Percentiles rank a stretch among this genome's conserved stretches.
These are phyloP conservation scores for Phialophora verrucosa DNA, from an alignment of 2,329 filamentous ascomycete species.

Conservation along the genomic window DNA sequence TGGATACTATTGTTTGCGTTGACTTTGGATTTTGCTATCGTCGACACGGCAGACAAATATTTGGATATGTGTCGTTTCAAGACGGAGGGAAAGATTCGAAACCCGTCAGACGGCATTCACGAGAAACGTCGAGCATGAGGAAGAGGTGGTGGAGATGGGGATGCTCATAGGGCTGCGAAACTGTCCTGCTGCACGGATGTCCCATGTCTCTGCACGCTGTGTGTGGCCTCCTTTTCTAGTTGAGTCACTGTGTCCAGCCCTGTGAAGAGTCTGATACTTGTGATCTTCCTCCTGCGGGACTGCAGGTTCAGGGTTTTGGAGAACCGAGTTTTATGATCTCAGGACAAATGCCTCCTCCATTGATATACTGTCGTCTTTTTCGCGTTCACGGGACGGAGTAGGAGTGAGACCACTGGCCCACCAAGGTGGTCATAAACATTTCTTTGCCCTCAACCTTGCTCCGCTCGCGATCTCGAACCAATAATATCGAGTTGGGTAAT, in stretches of 20 bases:
- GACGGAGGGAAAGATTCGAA: not conserved
- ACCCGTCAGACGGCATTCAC: not conserved
- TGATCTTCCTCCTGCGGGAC: not conserved
- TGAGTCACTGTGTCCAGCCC: not conserved
- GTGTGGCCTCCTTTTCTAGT: not conserved
- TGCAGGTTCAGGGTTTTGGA: not conserved
- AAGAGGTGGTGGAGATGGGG: not conserved
- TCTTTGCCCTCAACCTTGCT: not conserved
- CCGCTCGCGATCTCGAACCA: not conserved
- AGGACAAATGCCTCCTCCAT: not conserved
- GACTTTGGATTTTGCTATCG: not conserved
- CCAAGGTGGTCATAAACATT: not conserved
- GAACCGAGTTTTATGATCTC: not conserved
- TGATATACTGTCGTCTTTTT: not conserved
- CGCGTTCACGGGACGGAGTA: not conserved
- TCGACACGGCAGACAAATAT: not conserved
- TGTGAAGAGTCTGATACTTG: not conserved
- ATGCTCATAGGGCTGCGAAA: not conserved
- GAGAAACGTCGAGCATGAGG: not conserved
- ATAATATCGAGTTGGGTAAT: not conserved
- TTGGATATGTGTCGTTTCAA: too few species aligned
- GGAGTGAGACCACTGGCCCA: not conserved
- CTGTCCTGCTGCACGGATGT: not conserved
- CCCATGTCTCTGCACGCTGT: not conserved
- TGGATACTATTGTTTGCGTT: not conserved